Percentiles rank a stretch among this genome's conserved stretches.
These are phyloP conservation scores for Tylopilus subfusipes DNA, from an alignment of 768 basidiomycete genomes.

Conservation along the genomic window DNA sequence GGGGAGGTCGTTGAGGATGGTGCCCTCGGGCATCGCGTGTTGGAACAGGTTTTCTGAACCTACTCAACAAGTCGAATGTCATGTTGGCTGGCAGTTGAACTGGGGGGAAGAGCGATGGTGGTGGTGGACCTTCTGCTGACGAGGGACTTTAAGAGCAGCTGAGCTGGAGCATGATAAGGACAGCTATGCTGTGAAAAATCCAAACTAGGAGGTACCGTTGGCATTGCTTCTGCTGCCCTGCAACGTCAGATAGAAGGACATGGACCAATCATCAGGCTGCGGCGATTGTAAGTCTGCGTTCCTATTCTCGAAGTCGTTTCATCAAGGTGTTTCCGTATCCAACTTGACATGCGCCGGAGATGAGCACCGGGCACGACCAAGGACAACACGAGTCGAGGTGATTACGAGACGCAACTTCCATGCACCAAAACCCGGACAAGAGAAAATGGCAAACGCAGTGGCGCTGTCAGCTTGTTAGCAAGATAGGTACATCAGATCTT, in stretches of 20 bases:
- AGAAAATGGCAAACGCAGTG: constrained; percentile 19
- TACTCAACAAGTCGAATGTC: constrained; percentile 28
- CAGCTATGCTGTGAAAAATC: constrained; percentile 22
- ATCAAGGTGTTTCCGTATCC: constrained; percentile 20
- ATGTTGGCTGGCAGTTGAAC: constrained; percentile 12
- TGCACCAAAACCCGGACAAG: constrained; percentile 17
- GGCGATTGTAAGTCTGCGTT: constrained; percentile 26
- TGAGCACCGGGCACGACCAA: constrained; percentile 18
- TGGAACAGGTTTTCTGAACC: constrained; percentile 18
- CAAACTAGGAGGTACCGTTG: constrained; percentile 27
- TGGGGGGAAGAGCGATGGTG: constrained; percentile 11
- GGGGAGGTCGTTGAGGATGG: constrained; percentile 12
- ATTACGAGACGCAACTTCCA: constrained; percentile 17
- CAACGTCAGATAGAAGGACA: constrained; percentile 28
- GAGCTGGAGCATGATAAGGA: constrained; percentile 28
- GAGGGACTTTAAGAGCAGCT: constrained; percentile 29
- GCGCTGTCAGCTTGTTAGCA: constrained; percentile 25
- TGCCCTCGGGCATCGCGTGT: constrained; percentile 16
- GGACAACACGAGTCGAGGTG: constrained; percentile 17
- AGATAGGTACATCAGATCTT: constrained; percentile 29
- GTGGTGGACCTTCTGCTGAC: constrained; percentile 8
- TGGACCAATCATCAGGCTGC: constrained; percentile 25
- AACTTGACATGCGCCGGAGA: constrained; percentile 24
- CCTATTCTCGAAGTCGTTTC: constrained; percentile 31
- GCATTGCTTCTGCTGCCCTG: constrained; percentile 23